A percentile compares a stretch with the other conserved stretches of the same genome.
These are phyloP conservation scores for Trichomonascus vanleenenianus DNA, from an alignment of 805 yeast genomes.

Conservation along the genomic window DNA sequence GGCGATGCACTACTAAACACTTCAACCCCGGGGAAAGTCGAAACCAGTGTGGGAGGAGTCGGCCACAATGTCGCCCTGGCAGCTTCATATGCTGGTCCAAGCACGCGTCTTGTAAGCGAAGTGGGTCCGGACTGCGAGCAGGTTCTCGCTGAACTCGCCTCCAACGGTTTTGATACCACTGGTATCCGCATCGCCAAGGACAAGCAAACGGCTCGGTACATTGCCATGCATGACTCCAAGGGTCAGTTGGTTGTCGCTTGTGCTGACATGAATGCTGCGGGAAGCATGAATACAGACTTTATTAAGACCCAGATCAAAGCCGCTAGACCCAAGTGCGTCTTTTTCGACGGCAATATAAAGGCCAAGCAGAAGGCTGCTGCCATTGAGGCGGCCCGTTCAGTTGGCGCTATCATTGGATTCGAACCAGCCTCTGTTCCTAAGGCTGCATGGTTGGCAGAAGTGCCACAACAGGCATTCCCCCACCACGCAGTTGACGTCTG, in stretches of 20 bases:
- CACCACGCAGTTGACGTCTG: slow-evolving; percentile 36
- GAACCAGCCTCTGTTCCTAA: slow-evolving; percentile 78
- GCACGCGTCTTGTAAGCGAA: slow-evolving; percentile 43
- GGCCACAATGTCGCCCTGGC: slow-evolving; percentile 76
- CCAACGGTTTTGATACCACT: slow-evolving; percentile 21
- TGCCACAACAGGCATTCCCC: slow-evolving; percentile 34
- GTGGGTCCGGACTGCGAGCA: slow-evolving; percentile 28
- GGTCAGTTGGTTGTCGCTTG: slow-evolving; percentile 71
- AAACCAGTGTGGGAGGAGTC: slow-evolving; percentile 70
- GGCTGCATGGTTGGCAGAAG: slow-evolving; percentile 39
- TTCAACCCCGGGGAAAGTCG: slow-evolving; percentile 63
- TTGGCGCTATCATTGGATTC: slow-evolving; percentile 35
- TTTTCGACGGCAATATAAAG: slow-evolving; percentile 65
- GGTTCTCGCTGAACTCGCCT: no score
- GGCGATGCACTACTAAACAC: slow-evolving; percentile 34
- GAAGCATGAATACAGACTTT: slow-evolving; percentile 38
- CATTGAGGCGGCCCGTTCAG: slow-evolving; percentile 23
- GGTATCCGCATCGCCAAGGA: slow-evolving; percentile 33
- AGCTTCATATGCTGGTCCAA: slow-evolving; percentile 31
- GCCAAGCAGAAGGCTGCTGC: slow-evolving; percentile 21
- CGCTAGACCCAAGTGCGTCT: slow-evolving; percentile 41
- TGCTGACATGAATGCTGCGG: slow-evolving; percentile 76
- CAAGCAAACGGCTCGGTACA: slow-evolving; percentile 59
- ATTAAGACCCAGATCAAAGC: slow-evolving; percentile 35
- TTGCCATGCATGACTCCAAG: slow-evolving; percentile 50